Conservation (phyloP, 2,329 filamentous ascomycete genomes). For the Fusarium annulatum region DNA sequence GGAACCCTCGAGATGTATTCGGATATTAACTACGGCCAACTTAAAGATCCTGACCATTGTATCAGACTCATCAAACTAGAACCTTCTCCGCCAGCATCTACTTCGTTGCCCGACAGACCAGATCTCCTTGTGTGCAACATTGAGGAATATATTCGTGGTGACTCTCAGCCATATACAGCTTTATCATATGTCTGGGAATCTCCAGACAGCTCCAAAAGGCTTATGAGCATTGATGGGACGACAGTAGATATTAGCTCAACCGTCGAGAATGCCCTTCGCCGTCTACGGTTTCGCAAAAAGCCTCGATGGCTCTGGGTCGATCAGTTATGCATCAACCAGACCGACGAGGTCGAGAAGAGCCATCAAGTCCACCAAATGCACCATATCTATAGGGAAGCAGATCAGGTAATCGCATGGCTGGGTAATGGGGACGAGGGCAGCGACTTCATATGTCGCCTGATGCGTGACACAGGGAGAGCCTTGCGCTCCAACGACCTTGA, state of each 20-base stretch:
- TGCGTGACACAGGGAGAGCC: background rate
- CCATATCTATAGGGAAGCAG: background rate
- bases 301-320: background rate
- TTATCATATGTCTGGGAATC: background rate
- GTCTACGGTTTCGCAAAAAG: background rate
- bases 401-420: background rate
- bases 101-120: background rate
- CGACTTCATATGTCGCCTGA: background rate
- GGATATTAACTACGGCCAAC: background rate
- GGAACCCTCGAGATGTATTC: background rate
- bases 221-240: background rate
- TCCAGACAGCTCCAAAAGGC: background rate
- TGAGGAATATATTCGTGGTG: background rate
- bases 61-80: background rate
- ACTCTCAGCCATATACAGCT: background rate
- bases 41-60: background rate
- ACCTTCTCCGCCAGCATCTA: background rate
- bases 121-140: background rate
- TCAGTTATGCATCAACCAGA: background rate
- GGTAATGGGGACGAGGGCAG: background rate
- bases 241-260: background rate
- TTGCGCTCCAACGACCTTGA: background rate
- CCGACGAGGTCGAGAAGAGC: background rate
- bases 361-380: background rate
- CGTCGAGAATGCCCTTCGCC: background rate